A percentile compares a stretch with the other conserved stretches of the same genome.
phyloP scores from a whole-genome alignment of 2,329 filamentous ascomycete genomes.

The Teratosphaeria pseudoeucalypti region DNA sequence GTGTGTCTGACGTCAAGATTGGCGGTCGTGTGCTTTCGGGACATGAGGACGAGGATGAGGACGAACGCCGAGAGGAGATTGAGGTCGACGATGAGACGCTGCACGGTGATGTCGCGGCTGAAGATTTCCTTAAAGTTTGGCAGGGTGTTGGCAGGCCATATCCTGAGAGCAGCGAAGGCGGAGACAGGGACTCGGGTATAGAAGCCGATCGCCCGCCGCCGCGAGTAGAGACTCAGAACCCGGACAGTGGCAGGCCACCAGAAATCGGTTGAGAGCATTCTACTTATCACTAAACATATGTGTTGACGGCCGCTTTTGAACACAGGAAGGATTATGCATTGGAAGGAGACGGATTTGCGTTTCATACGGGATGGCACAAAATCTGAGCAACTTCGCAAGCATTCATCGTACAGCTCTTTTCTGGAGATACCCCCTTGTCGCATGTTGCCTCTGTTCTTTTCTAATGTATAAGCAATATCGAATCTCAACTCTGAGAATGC shows the following conservation, averaged over 20 bases:
- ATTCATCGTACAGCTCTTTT: background rate
- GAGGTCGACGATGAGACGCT: slow-evolving; percentile 15
- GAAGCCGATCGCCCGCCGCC: slow-evolving; percentile 7
- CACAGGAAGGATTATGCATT: background rate
- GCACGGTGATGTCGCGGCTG: slow-evolving; percentile 11
- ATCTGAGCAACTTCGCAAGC: background rate
- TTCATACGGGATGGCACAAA: background rate
- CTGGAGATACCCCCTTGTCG: background rate
- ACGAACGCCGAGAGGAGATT: slow-evolving; percentile 10
- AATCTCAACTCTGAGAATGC: background rate
- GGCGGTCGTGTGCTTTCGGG: slow-evolving; percentile 67
- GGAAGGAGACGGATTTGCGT: background rate
- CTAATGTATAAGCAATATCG: background rate
- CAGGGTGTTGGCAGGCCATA: slow-evolving; percentile 5
- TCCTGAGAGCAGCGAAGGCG: slow-evolving; percentile 6
- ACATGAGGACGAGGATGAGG: slow-evolving; percentile 35
- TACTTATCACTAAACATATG: background rate
- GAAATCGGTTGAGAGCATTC: background rate
- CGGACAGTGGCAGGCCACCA: slow-evolving; percentile 5
- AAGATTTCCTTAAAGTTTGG: slow-evolving; percentile 17
- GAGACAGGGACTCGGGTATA: slow-evolving; percentile 12
- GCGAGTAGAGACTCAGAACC: background rate
- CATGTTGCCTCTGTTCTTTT: background rate
- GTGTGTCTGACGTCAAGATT: slow-evolving; percentile 66
- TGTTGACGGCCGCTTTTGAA: background rate